Evolutionary conservation across 2,329 filamentous ascomycete genomes (phyloP), one percentile per base, ranked within the genome.

Genomic region (Fusarium paranaense): DNA sequence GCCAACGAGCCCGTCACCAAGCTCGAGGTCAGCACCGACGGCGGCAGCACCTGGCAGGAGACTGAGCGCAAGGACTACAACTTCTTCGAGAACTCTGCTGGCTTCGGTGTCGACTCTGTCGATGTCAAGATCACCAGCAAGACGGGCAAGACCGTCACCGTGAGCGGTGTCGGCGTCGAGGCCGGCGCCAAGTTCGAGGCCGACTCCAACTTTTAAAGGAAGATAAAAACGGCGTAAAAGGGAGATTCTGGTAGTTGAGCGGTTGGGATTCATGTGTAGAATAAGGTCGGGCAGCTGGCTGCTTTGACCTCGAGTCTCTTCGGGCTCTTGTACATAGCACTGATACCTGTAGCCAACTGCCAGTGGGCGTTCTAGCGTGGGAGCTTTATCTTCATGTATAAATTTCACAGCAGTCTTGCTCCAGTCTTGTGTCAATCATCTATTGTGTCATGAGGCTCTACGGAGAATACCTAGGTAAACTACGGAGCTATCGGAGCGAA

Each of bases 21-120:
- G 71, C 84, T 93, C 27, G 90, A 92, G 74, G 90, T 92, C 67
- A 90, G 88, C 67, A 89, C 85, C 20, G 87, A 93, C 76, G 86
- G 88, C 13, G 90, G 90, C 20, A 85, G 75, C 62, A 89, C 87
- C 16, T 93, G 90, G 90, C 80, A 87, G 80, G 59, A 79, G n/a
- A 91, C 90, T 1, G 84, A 82, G 3, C 84, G 91, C 57, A 80
- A 85, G 65, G 80, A 83, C 32, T 90, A 90, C 80, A 89, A 92
- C 85, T 93, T 86, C 82, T 93, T 92, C 54, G 87, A 92, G 84
- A 86, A 90, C 74, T 66, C 82, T 1, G 83, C 85, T 66, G 91
- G 91, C 0, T 91, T 90, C 75, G 88, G 89, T 0, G 86, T 85
- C 0, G 80, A 84, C 10, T 86, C 80, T 4, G 88, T 92, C 2